Evolutionary conservation across 345 rosid genomes (phyloP), one percentile per base, ranked within the genome.

Genomic region (Corchorus olitorius): DNA sequence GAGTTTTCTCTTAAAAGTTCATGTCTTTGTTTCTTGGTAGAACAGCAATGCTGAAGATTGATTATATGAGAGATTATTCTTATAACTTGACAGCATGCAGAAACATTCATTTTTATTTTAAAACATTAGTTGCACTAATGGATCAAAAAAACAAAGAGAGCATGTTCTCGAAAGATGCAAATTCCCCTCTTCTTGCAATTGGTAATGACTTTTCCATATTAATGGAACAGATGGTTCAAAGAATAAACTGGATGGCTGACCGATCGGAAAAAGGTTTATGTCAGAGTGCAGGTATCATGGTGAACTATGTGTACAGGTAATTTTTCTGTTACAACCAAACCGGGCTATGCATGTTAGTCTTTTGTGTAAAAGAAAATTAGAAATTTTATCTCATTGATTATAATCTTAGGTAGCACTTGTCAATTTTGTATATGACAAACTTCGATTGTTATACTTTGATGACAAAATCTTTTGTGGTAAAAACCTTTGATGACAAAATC

Each of bases 191-290:
- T 70, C 6, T 3, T 34, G 6, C 43, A 39, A n/a, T 14, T 4
- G 35, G 11, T 68, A 58, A 22, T 68, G 19, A 14, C 33, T 49
- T 35, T 66, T 66, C 20, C 37, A 61, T 82, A 48, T n/a, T n/a
- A n/a, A n/a, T 81, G 54, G 34, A 43, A 75, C 82, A 96, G 98
- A 93, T 96, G 97, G 85, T 93, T 37, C 94, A 93, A 78, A 91
- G 97, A 84, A 83, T 96, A 83, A 96, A 93, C 63, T 96, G 98
- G 99, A 92, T 96, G 98, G 98, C 97, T 2, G 94, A 92, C 78
- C 77, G 46, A 59, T 92, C 97, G 3, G 91, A 90, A 75, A 93
- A 89, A 81, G 94, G 94, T 53, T 81, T 90, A 70, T 62, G 60
- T 41, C 97, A 91, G 74, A 92, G 98, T 81, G 94, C 85, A 65